Evolutionary conservation across 495 filamentous ascomycete genomes (phyloP).

Genomic region (Penicillium simplicissimum): DNA sequence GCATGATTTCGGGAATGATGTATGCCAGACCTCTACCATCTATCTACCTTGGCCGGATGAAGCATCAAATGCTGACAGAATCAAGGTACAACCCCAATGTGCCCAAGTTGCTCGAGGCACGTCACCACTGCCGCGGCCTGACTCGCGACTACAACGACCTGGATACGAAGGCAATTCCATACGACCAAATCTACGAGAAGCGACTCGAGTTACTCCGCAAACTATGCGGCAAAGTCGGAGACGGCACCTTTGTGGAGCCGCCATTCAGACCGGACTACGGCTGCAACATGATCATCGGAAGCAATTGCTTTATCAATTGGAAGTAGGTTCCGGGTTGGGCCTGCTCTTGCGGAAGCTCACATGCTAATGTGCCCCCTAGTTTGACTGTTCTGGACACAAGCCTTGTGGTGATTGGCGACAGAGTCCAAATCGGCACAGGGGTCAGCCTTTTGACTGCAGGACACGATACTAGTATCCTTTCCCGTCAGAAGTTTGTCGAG

Average conservation of each 20-base stretch:
- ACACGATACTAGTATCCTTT: constrained; percentile 69
- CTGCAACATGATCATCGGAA: constrained; percentile 51
- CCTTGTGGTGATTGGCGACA: constrained; percentile 68
- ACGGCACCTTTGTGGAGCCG: constrained; percentile 47
- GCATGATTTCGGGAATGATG: constrained; percentile 49
- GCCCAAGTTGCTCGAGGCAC: constrained; percentile 38
- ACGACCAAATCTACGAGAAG: constrained; percentile 31
- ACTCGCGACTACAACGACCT: constrained; percentile 48
- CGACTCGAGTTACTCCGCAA: constrained; percentile 39
- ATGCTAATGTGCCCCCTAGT: constrained; percentile 17
- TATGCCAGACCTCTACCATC: constrained; percentile 15
- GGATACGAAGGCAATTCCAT: constrained; percentile 39
- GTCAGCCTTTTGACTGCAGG: constrained; percentile 65
- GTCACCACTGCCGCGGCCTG: constrained; percentile 42
- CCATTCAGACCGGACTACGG: constrained; percentile 55
- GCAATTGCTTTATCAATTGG: constrained; percentile 51
- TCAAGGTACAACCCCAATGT: constrained; percentile 41
- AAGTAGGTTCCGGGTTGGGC: constrained; percentile 29
- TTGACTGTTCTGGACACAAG: constrained; percentile 73
- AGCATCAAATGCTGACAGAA: background rate
- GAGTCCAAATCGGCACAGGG: constrained; percentile 74
- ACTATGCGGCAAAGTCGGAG: constrained; percentile 44
- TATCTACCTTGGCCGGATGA: background rate
- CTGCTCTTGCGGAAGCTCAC: too few species aligned
- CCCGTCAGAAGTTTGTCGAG: constrained; percentile 73